Base-by-base conservation (phyloP, 2,329 filamentous ascomycete species). In the Fusarium nanum region DNA sequence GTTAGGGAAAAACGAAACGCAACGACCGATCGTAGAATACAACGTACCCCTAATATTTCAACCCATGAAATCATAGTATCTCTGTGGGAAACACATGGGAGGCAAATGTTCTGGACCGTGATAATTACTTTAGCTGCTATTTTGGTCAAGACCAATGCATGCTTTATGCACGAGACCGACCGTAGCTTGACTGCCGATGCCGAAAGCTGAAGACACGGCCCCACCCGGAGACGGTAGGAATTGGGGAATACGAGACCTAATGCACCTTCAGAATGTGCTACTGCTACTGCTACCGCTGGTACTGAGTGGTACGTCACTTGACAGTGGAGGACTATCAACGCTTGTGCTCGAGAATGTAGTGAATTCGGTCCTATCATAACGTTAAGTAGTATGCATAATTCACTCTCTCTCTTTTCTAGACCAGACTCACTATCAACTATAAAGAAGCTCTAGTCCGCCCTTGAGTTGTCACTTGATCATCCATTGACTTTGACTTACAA, bases 261-360 rank as follows among this genome's bases (percentile, higher is more conserved):
- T 46, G 37, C 53, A 54, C 27, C 37, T 37, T 37, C 34, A 37
- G 34, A 37, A 37, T 37, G 34, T 37, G 52, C 23, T 30, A 32
- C 13, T 55, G 57, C 32, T 50, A 49, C 14, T 71, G 56, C 16
- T 14, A 28, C 23, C 18, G 50, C 18, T 28, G 27, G 27, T 32
- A 32, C n/a, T 72, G 56, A 55, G 71, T 73, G 62, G 72, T 67
- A 74, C 72, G 72, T 74, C 72, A 74, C 70, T 69, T 59, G 70
- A 53, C 61, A 66, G 32, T 10, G 7, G 23, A 18, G n/a, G 12
- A 27, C 48, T 69, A 58, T 67, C 56, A 52, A 37, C 22, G 48
- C 52, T 50, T 46, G 60, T 58, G 66, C 55, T 64, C 30, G 56
- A 71, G 64, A 68, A 66, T 67, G 72, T 52, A 60, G 64, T 64